Evolutionary conservation across 2,329 filamentous ascomycete genomes (phyloP).

Genomic region (Ceratocystis papillata): DNA sequence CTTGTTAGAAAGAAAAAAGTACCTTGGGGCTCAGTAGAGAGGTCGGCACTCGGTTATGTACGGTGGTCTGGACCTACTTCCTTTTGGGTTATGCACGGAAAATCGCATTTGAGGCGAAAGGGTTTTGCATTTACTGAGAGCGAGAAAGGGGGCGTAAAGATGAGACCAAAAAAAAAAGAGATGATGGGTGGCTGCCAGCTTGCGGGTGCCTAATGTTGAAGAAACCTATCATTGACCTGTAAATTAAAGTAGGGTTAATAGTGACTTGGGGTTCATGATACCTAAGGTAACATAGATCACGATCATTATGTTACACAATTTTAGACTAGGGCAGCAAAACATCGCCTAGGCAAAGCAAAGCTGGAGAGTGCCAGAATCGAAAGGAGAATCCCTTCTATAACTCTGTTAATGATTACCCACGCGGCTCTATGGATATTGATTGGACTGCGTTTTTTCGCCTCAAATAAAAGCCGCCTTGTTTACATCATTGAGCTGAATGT

Average conservation of each 20-base stretch:
- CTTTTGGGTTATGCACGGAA: background rate
- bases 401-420: too few relatives aligned
- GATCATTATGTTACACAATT: too few relatives aligned
- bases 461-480: too few relatives aligned
- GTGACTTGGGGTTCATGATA: too few relatives aligned
- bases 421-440: too few relatives aligned
- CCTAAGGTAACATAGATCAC: too few relatives aligned
- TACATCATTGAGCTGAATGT: too few relatives aligned
- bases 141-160: background rate
- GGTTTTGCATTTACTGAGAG: background rate
- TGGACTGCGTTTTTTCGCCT: too few relatives aligned
- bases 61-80: background rate
- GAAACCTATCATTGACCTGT: too few relatives aligned
- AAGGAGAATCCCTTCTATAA: background rate
- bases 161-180: background rate
- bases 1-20: background rate
- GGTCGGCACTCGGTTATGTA: background rate
- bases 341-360: background rate
- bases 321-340: background rate
- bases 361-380: background rate
- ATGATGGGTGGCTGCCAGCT: background rate
- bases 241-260: too few relatives aligned
- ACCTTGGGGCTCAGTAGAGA: background rate
- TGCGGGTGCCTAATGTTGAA: too few relatives aligned
- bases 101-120: background rate